Percentiles rank a stretch among this genome's conserved stretches.
Evolutionary conservation across 2,329 filamentous ascomycete genomes (phyloP).

Genomic region (Aureobasidium namibiae): DNA sequence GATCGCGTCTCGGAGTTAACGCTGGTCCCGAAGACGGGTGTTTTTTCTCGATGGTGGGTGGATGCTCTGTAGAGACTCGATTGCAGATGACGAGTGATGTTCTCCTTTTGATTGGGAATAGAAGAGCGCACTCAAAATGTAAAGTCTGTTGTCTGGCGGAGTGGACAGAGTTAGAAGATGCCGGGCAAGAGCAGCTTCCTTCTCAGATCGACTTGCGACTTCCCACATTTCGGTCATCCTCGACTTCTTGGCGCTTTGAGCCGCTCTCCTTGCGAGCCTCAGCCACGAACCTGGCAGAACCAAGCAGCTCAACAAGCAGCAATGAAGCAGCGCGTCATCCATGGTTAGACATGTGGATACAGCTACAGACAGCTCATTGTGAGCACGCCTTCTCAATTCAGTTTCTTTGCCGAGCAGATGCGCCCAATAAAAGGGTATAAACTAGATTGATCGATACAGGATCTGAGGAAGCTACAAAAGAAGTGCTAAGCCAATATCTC

Average conservation of each 20-base stretch:
- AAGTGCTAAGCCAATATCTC: not conserved
- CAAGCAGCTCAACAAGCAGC: not conserved
- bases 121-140: not conserved
- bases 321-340: not conserved
- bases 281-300: not conserved
- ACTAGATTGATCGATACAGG: not conserved
- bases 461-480: not conserved
- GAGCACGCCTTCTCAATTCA: no score
- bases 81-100: not conserved
- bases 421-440: not conserved
- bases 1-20: slow-evolving; percentile 4
- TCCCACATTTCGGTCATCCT: not conserved
- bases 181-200: not conserved
- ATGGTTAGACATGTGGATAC: not conserved
- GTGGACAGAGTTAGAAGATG: not conserved
- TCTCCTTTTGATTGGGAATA: not conserved
- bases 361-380: not conserved
- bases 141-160: not conserved
- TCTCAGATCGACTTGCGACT: not conserved
- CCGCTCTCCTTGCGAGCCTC: not conserved
- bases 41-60: not conserved
- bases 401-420: no score
- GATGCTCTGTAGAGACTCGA: not conserved
- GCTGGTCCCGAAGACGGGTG: not conserved
- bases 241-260: not conserved